Evolutionary conservation across 257 asterid species (phyloP).

Genomic region (Ophiorrhiza pumila): DNA sequence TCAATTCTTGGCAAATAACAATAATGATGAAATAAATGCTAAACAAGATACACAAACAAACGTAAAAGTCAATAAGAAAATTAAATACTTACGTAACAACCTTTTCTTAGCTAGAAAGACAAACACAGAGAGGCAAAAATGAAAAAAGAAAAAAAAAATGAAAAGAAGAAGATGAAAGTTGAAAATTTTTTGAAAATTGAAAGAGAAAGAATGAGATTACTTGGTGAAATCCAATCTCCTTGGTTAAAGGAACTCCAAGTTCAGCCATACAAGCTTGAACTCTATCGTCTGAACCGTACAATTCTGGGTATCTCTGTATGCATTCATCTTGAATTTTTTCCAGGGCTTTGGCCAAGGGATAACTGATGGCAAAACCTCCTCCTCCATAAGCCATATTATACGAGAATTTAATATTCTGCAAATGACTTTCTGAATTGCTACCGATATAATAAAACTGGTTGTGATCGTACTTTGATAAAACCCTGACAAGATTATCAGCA

Average conservation of each 20-base stretch:
- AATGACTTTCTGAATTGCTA: slow-evolving; percentile 35
- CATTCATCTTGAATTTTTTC: slow-evolving; percentile 40
- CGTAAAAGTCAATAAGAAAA: background rate
- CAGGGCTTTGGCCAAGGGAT: slow-evolving; percentile 33
- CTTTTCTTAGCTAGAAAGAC: no score
- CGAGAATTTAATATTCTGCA: slow-evolving; percentile 34
- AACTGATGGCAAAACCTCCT: slow-evolving; percentile 44
- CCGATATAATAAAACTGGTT: slow-evolving; percentile 38
- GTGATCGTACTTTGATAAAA: slow-evolving; percentile 36
- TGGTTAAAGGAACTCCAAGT: slow-evolving; percentile 37
- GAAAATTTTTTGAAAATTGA: background rate
- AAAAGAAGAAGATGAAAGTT: background rate
- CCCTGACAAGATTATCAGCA: slow-evolving; percentile 35
- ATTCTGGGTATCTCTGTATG: slow-evolving; percentile 29
- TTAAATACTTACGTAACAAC: background rate
- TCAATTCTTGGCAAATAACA: background rate
- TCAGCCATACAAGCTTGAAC: slow-evolving; percentile 42
- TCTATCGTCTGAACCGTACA: slow-evolving; percentile 45
- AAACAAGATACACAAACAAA: background rate
- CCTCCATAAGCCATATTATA: slow-evolving; percentile 48
- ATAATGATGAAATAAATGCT: background rate
- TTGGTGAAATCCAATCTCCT: slow-evolving; percentile 43
- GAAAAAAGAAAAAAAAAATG: background rate
- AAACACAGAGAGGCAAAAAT: background rate
- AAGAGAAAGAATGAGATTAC: background rate